Percentiles rank a stretch among this genome's conserved stretches.
Evolutionary conservation across 768 basidiomycete species (phyloP).

Genomic region (Trametopsis cervina): DNA sequence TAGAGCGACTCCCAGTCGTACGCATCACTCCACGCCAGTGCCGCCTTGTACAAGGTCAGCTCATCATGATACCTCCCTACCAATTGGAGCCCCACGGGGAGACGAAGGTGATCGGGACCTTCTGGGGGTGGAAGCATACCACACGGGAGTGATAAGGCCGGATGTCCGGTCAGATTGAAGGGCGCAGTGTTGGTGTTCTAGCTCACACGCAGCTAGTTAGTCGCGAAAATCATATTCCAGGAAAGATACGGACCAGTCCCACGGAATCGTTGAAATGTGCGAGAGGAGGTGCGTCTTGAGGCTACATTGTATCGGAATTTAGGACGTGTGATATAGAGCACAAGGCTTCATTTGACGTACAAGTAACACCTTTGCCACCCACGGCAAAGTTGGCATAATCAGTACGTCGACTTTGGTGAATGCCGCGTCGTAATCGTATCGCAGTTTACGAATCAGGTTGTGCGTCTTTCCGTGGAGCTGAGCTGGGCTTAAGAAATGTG

Average conservation of each 20-base stretch:
- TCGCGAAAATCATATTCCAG: neutral
- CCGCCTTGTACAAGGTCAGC: conserved; percentile 19
- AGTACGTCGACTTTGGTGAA: conserved; percentile 27
- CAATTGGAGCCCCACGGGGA: conserved; percentile 40
- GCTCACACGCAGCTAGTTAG: neutral
- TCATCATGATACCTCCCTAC: conserved; percentile 25
- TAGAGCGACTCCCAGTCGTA: conserved; percentile 16
- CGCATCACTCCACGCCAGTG: conserved; percentile 18
- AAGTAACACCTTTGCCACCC: conserved; percentile 23
- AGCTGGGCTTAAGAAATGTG: neutral
- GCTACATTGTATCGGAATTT: conserved; percentile 3
- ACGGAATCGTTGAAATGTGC: conserved; percentile 15
- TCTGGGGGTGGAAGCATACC: conserved; percentile 32
- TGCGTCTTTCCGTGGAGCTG: conserved; percentile 28
- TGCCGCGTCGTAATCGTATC: conserved; percentile 26
- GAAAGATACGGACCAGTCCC: conserved; percentile 11
- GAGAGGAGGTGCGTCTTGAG: conserved; percentile 21
- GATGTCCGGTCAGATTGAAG: conserved; percentile 33
- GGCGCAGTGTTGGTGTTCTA: conserved; percentile 16
- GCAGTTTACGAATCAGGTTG: conserved; percentile 31
- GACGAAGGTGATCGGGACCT: conserved; percentile 26
- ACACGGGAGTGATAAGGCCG: conserved; percentile 35
- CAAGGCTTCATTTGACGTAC: neutral
- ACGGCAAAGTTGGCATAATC: conserved; percentile 31
- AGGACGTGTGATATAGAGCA: neutral